phyloP scores from a whole-genome alignment of 148 eudicot genomes.

The Vaccinium corymbosum region DNA sequence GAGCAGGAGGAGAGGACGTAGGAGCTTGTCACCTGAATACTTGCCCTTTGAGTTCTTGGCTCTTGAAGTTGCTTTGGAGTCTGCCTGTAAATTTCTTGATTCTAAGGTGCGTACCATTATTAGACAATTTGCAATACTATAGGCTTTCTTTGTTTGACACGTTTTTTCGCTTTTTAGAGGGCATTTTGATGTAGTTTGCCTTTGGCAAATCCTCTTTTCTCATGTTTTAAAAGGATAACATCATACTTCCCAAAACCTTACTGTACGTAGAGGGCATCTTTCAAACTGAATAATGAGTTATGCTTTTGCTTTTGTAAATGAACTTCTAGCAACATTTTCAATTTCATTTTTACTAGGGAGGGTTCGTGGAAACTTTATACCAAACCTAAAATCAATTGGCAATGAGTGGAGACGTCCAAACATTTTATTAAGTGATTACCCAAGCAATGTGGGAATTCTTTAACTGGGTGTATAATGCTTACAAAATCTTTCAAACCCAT shows the following conservation, averaged over 20 bases:
- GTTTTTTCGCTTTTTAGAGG: not conserved
- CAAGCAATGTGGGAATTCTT: no score
- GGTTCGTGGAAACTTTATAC: no score
- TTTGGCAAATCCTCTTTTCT: not conserved
- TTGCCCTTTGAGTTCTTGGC: slow-evolving; percentile 96
- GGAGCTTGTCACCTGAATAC: slow-evolving; percentile 74
- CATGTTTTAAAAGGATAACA: slow-evolving; percentile 1
- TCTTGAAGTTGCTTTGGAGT: slow-evolving; percentile 89
- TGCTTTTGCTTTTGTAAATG: not conserved
- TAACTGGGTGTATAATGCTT: not conserved
- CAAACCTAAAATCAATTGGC: no score
- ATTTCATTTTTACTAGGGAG: no score
- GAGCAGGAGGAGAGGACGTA: slow-evolving; percentile 49
- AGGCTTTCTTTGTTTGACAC: not conserved
- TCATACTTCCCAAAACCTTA: not conserved
- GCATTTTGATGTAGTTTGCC: not conserved
- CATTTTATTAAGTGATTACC: no score
- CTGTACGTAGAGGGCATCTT: not conserved
- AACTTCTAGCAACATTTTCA: not conserved
- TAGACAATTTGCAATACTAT: no score
- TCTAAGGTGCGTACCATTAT: slow-evolving; percentile 57
- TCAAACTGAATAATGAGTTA: not conserved
- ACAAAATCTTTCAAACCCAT: not conserved
- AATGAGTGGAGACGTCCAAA: no score
- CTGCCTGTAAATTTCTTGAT: slow-evolving; percentile 90